A percentile compares a stretch with the other conserved stretches of the same genome.
Evolutionary conservation across 345 rosid species (phyloP).

Genomic region (Leavenworthia alabamica): DNA sequence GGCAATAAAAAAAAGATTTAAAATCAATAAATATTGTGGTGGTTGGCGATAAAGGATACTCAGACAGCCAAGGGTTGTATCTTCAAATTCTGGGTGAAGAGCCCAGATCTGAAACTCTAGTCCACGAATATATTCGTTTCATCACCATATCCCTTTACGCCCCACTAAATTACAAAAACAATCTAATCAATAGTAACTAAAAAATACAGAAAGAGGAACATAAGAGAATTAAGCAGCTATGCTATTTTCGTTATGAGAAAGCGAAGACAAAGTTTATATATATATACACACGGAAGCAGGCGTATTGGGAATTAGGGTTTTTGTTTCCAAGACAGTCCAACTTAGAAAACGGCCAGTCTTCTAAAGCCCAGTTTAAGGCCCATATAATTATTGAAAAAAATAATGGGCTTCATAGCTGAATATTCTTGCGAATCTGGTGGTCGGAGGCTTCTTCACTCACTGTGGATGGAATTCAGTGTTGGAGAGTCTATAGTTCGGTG

Average conservation of each 20-base stretch:
- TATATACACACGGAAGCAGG: constrained; percentile 1
- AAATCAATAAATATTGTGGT: too few species aligned
- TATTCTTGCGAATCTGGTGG: constrained; percentile 21
- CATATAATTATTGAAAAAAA: not conserved
- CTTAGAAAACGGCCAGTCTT: not conserved
- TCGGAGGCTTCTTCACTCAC: constrained; percentile 47
- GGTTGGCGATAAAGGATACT: constrained; percentile 38
- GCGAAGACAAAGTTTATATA: not conserved
- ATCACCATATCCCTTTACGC: constrained; percentile 41
- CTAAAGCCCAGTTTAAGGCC: not conserved
- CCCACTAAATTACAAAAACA: not conserved
- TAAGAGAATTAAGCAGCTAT: not conserved
- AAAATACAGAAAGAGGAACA: too few species aligned
- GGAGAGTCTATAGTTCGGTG: constrained; percentile 50
- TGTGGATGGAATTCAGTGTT: constrained; percentile 59
- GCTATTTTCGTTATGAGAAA: fast-evolving
- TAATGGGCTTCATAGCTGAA: not conserved
- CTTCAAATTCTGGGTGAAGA: constrained; percentile 58
- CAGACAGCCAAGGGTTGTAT: constrained; percentile 99
- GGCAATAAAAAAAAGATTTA: constrained; percentile 19
- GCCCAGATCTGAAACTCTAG: constrained; percentile 99
- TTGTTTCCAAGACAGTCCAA: not conserved
- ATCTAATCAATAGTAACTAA: not conserved
- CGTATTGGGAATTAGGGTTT: constrained; percentile 18
- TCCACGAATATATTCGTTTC: constrained; percentile 69